Evolutionary conservation across 2,329 filamentous ascomycete genomes (phyloP).

Genomic region (Chrysosporium keratinophilum): DNA sequence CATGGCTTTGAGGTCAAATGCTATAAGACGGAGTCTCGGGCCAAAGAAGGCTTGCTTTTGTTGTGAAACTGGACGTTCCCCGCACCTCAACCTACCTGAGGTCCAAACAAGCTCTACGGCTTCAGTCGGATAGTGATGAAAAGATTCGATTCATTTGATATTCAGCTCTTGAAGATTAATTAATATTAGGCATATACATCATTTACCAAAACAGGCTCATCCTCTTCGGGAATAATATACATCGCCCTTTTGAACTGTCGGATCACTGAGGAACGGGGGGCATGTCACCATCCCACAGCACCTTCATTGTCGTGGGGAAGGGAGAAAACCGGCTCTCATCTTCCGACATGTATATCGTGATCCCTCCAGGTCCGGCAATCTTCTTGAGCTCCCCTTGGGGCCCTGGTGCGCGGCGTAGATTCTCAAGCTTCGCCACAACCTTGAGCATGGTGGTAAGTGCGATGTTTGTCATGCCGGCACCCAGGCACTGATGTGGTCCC

Average conservation of each 20-base stretch:
- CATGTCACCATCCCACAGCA: slow-evolving; percentile 35
- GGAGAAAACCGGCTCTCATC: slow-evolving; percentile 36
- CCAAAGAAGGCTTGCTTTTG: too few relatives aligned
- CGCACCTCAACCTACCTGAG: too few relatives aligned
- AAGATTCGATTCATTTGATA: too few relatives aligned
- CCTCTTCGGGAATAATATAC: too few relatives aligned
- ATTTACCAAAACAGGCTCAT: neutral
- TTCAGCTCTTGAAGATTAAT: too few relatives aligned
- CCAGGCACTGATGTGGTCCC: slow-evolving; percentile 41
- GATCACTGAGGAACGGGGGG: slow-evolving; percentile 16
- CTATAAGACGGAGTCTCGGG: too few relatives aligned
- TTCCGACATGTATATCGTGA: slow-evolving; percentile 37
- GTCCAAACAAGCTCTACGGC: too few relatives aligned
- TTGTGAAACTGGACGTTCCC: too few relatives aligned
- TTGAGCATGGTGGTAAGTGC: slow-evolving; percentile 37
- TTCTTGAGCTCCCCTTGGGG: slow-evolving; percentile 40
- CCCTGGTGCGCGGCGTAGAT: slow-evolving; percentile 39
- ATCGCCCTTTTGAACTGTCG: too few relatives aligned
- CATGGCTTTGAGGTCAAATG: too few relatives aligned
- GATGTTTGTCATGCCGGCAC: slow-evolving; percentile 32
- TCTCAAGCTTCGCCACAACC: slow-evolving; percentile 35
- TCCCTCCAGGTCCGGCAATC: slow-evolving; percentile 30
- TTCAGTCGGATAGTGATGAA: too few relatives aligned
- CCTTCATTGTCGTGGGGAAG: slow-evolving; percentile 37
- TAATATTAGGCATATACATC: too few relatives aligned